Base-by-base conservation (phyloP, 148 eudicot genomes). In the Oxyria digyna region DNA sequence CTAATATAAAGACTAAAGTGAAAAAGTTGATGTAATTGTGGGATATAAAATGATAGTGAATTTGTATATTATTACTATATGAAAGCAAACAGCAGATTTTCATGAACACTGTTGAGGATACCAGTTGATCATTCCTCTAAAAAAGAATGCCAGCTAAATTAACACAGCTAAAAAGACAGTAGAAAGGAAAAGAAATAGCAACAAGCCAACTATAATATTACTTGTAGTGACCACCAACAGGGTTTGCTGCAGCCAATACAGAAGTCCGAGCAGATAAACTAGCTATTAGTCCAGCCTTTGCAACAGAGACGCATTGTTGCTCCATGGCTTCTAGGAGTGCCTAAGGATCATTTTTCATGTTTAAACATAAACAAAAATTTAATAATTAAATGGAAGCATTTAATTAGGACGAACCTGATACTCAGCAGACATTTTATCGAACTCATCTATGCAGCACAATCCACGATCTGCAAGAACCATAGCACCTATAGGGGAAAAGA, bases 301-400 rank as follows among this genome's bases (percentile, higher is more conserved):
- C 99, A 81, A 95, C 91, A 38, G 99, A 95, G 57, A 95, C 99
- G 64, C 99, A 95, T 76, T 91, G 99, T 80, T 95, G 99, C 85
- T 95, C 99, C 99, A 95, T 95, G 37, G 99, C 99, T 83, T 95
- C 99, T 67, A 95, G 82, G 75, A 95, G 80, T 72, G 99, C 78
- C 99, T 95, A 78, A 4, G 63, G 62, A 26, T 40, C 35, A 33
- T 8, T 40, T 21, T 26, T 41, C n/a, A 50, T 9, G 26, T 38
- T 26, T 11, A 42, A 6, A 46, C 15, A 15, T 13, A 27, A 11
- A 27, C 17, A 59, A 20, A 4, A 38, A 37, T 23, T 20, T 27
- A 35, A 11, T 59, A 27, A 40, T 40, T 29, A 24, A 31, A 23
- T 21, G 43, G 7, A 6, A 35, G 20, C 54, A n/a, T 42, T 52